These are phyloP conservation scores for Phragmites australis DNA, from an alignment of 176 grass and related monocot species.

Conservation along the genomic window DNA sequence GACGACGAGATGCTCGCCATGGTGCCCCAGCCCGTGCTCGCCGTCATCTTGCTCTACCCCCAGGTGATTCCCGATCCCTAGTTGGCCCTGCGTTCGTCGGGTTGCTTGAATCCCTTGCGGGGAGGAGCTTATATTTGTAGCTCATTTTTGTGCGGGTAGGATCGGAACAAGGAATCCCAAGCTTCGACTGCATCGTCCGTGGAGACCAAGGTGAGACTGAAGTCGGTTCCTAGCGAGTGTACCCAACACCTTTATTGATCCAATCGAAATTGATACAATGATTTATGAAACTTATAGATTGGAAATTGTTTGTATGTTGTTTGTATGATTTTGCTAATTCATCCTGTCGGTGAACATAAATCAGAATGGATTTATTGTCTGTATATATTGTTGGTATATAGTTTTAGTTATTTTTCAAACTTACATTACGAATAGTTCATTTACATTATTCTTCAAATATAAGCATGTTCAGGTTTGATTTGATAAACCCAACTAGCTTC, in stretches of 20 bases:
- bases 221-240: not conserved
- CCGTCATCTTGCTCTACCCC: conserved; percentile 77
- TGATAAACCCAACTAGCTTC: not conserved
- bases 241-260: not conserved
- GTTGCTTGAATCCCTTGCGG: not conserved
- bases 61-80: conserved; percentile 38
- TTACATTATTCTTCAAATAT: not conserved
- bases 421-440: not conserved
- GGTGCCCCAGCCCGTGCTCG: conserved; percentile 84
- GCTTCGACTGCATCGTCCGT: not conserved
- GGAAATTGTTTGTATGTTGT: not conserved
- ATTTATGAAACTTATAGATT: not conserved
- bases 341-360: not conserved
- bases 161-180: conserved; percentile 40
- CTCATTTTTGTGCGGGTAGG: conserved; percentile 4
- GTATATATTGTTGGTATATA: not conserved
- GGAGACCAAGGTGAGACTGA: conserved; percentile 30
- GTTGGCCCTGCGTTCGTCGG: not conserved
- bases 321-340: not conserved
- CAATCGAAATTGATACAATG: not conserved
- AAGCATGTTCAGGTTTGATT: not conserved
- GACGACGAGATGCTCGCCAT: conserved; percentile 80
- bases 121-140: not conserved
- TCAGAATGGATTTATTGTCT: not conserved
- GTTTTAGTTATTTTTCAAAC: not conserved